Conservation (phyloP, 225 moss, liverwort and hornwort genomes). For the Bryum argenteum region DNA sequence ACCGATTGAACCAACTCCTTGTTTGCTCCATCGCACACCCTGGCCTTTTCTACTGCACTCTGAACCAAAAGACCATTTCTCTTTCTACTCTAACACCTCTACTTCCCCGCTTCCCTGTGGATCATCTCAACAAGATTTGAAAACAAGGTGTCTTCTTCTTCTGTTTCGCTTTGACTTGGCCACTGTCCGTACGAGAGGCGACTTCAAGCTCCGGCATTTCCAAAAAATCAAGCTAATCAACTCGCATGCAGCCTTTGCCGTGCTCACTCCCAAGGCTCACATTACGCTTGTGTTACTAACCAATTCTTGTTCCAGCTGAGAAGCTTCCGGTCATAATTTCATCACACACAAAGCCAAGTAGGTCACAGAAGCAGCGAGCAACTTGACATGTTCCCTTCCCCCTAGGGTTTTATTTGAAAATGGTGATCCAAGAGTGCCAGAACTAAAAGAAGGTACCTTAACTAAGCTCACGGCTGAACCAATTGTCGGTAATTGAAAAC, state of each 20-base stretch:
- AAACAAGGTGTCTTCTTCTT: background rate
- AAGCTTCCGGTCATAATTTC: constrained; percentile 27
- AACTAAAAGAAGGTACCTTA: constrained; percentile 7
- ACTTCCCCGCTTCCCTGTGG: constrained; percentile 23
- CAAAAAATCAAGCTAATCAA: constrained; percentile 39
- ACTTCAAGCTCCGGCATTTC: constrained; percentile 37
- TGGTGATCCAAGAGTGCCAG: constrained; percentile 21
- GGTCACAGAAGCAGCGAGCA: constrained; percentile 2
- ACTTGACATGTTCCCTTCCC: background rate
- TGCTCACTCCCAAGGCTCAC: constrained; percentile 22
- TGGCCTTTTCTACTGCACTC: constrained; percentile 41
- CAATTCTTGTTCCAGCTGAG: constrained; percentile 28
- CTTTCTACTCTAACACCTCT: constrained; percentile 24
- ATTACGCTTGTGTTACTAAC: constrained; percentile 29
- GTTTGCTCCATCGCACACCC: constrained; percentile 67
- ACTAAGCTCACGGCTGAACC: constrained; percentile 12
- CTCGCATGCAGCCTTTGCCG: constrained; percentile 24
- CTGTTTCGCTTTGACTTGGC: constrained; percentile 9
- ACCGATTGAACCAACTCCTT: constrained; percentile 72
- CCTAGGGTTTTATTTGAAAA: constrained; percentile 35
- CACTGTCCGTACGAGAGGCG: constrained; percentile 10
- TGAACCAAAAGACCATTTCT: constrained; percentile 57
- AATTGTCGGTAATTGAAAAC: constrained; percentile 37
- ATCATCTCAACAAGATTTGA: constrained; percentile 13
- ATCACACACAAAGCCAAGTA: constrained; percentile 7